Evolutionary conservation across 371 early-diverging fungal genomes (phyloP).

Genomic region (Circinella minor): DNA sequence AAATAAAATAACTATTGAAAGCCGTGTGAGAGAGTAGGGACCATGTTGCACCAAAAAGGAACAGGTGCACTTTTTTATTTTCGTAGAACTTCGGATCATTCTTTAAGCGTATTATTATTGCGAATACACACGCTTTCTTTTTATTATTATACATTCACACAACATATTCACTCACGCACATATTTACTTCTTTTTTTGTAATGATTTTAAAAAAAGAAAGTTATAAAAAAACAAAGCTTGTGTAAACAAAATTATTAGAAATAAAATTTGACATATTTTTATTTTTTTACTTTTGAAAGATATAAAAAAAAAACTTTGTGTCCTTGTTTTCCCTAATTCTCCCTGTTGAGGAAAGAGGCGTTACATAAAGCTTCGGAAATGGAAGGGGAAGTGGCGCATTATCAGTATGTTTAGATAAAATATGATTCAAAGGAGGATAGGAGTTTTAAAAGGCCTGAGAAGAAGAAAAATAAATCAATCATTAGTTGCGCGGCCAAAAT

Average conservation of each 20-base stretch:
- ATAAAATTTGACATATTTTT: no score
- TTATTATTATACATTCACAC: no score
- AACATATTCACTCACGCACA: not conserved
- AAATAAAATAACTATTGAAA: not conserved
- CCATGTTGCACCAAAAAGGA: constrained; percentile 13
- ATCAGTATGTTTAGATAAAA: not conserved
- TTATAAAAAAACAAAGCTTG: not conserved
- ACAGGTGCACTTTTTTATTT: not conserved
- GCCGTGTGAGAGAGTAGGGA: constrained; percentile 10
- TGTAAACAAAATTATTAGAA: no score
- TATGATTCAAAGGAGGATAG: not conserved
- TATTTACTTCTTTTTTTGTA: no score
- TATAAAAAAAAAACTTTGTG: no score
- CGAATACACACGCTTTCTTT: not conserved
- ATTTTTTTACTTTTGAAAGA: no score
- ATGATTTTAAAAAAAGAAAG: no score
- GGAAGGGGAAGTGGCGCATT: constrained; percentile 3
- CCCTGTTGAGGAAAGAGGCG: not conserved
- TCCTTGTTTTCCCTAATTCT: no score
- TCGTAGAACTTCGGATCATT: not conserved
- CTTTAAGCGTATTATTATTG: not conserved
- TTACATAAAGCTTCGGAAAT: not conserved
- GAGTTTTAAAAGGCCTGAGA: not conserved
- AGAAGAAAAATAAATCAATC: not conserved
- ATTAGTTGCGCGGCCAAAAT: not conserved